These are phyloP conservation scores for Cercospora beticola DNA, from an alignment of 2,329 filamentous ascomycete species.

Conservation along the genomic window DNA sequence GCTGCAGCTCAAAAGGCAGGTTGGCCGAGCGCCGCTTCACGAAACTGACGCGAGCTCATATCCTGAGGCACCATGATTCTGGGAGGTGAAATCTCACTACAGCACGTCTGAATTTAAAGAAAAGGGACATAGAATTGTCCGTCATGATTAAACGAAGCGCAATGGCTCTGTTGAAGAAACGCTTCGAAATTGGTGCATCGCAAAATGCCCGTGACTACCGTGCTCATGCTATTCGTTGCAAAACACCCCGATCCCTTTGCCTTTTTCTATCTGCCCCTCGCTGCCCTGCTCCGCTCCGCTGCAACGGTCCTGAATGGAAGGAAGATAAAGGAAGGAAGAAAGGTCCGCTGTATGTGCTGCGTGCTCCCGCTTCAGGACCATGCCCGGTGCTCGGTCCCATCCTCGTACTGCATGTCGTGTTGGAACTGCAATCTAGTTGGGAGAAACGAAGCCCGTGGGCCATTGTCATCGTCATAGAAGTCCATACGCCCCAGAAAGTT, in stretches of 20 bases:
- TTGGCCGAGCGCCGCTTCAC: neutral
- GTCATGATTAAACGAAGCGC: neutral
- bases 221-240: slow-evolving; percentile 3
- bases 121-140: neutral
- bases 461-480: neutral
- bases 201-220: slow-evolving; percentile 1
- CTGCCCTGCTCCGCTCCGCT: neutral
- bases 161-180: slow-evolving; percentile 19
- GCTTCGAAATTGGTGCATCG: neutral
- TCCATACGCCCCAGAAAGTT: neutral
- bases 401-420: neutral
- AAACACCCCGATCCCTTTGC: neutral
- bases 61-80: neutral
- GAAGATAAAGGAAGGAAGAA: neutral
- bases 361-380: neutral
- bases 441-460: neutral
- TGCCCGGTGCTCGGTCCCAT: neutral
- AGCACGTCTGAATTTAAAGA: neutral
- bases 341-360: neutral
- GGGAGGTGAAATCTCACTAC: neutral
- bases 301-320: neutral
- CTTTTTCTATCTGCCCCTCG: neutral
- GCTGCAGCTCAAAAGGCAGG: neutral
- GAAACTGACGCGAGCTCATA: neutral
- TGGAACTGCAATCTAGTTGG: neutral